Evolutionary conservation across 169 alveolate genomes (phyloP), one percentile per base, ranked within the genome.

Genomic region (Plasmodium inui): DNA sequence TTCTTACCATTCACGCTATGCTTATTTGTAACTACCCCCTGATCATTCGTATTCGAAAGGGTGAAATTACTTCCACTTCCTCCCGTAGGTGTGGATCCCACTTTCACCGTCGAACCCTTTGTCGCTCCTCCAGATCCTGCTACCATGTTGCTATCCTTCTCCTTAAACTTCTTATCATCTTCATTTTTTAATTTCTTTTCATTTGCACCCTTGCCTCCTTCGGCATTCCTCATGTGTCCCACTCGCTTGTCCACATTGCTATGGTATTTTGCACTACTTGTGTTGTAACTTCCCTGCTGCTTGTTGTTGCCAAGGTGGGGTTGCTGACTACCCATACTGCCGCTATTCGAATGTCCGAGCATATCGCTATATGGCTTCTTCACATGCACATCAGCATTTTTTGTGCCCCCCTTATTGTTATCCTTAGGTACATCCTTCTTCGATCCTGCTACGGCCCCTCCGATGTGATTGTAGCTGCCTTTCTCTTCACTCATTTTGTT

Each of bases 401-500:
- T 74, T 19, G 78, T 83, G 26, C 37, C 30, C 41, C 17, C 71
- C 14, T 86, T 86, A 30, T 57, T 72, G 26, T 76, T 86, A 53
- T 86, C 93, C 28, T 86, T 86, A 7, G 81, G 5, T 22, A 32
- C 34, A 50, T 86, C 85, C 44, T 34, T 86, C 76, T 76, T 86
- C 12, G 41, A 14, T 19, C 5, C 32, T 12, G 26, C 28, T 10
- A 30, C 32, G 4, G 30, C 76, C 0, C 10, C 76, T 8, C 37
- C 41, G 8, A 67, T 32, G 57, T 74, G 37, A 74, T 32, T 74
- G 44, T 39, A 34, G 34, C 5, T 14, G 14, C 30, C 82, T 19
- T 88, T 88, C 4, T 88, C 94, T 4, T 79, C 94, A 79, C 17
- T n/a, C 41, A 32, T 46, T 57, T 88, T 88, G 26, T 61, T 88